Evolutionary conservation across 2,329 filamentous ascomycete genomes (phyloP), one percentile per base, ranked within the genome.

Genomic region (Aspergillus sergii): DNA sequence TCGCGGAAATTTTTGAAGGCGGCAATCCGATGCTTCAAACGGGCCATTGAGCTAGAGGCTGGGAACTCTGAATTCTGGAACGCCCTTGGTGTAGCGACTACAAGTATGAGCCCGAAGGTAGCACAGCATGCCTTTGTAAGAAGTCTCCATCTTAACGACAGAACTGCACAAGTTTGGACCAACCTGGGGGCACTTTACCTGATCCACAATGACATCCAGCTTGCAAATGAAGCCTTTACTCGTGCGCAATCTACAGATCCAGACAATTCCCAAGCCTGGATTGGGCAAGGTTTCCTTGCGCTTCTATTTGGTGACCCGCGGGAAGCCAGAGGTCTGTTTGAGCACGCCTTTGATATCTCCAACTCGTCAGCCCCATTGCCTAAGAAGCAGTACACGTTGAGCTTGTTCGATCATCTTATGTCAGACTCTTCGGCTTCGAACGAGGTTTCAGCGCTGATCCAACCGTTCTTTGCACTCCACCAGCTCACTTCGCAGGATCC

Each of bases 11-110:
- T 93, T 69, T 82, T 95, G 54, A 94, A 91, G 75, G 89, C 93
- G 8, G 87, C 95, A 1, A 90, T 98, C 66, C 86, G 89, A 60
- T 95, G 92, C 71, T 98, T 99, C 85, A 99, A 99, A 80, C 86
- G 92, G 51, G 92, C 95, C 1, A 99, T 99, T 68, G 95, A 98
- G 78, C 84, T 97, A 1, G 96, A 99, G 77, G 91, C 94, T 8
- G 92, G 93, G 58, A 99, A 98, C 73, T 83, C 92, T 0, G 94
- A 98, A 69, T 98, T 98, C 76, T 99, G 95, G 95, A 98, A 98
- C 73, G 90, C 95, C 0, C 84, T 99, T 3, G 95, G 94, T 57
- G 92, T 98, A 4, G 93, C 92, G 30, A 97, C 95, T 2, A 94
- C 92, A 66, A 88, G 88, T 53, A 85, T 97, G 68, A 97, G 92